Evolutionary conservation across 805 yeast genomes (phyloP), one percentile per base, ranked within the genome.

Genomic region (Hanseniaspora hatyaiensis): DNA sequence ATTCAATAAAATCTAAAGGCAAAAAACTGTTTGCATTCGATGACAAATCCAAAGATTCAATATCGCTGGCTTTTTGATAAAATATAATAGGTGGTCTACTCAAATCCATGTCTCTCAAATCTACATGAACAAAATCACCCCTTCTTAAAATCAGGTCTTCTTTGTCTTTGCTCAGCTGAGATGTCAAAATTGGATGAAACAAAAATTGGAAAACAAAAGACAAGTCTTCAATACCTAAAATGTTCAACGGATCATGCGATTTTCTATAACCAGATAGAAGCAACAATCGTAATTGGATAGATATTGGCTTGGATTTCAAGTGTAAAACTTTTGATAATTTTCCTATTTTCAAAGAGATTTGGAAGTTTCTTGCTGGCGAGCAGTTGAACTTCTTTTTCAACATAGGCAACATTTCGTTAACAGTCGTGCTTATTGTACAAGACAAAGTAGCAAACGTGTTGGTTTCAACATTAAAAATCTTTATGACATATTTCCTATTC

Each of bases 61-160:
- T 85, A 52, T 84, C 89, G 49, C 80, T 74, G 0, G 95, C 83
- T 51, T 77, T 83, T 54, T 77, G 82, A 59, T 81, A 86, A 52
- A 88, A 75, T 24, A 82, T 72, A 47, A 85, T 81, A 0, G 96
- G 96, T 6, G 89, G 82, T 16, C 85, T 84, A 52, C 84, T 85
- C 49, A 88, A 67, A 55, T 82, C 80, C 67, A 82, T 72, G 48
- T 82, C 75, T 32, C 78, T 73, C 52, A 87, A 69, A 59, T 83
- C 77, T 9, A 85, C 94, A 59, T 78, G 77, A 19, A 79, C 77
- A 52, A 79, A 79, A 60, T 82, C 83, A 47, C 65, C 59, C 47
- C 62, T 59, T 50, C 70, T 74, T 37, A 77, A 67, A 47, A 81
- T 70, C 51, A 73, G 65, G n/a, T 74, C 73, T 54, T 82, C 89